Evolutionary conservation across 179 eudicot species (phyloP).

Genomic region (Amaranthus tricolor): DNA sequence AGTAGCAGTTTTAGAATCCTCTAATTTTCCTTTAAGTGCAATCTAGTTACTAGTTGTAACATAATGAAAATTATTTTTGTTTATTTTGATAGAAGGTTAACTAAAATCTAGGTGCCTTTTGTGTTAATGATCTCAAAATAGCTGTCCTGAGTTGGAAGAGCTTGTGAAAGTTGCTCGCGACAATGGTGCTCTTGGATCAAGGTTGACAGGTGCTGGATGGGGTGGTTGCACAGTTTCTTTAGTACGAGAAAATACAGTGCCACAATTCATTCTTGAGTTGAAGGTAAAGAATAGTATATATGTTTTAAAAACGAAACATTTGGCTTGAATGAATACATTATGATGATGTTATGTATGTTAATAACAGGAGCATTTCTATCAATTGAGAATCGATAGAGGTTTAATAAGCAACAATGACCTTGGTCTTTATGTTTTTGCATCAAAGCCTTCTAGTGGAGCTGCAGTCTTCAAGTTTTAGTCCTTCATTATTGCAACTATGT

Average conservation of each 20-base stretch:
- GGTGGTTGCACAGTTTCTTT: conserved; percentile 96
- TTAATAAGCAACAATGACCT: conserved; percentile 63
- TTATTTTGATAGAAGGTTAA: not conserved
- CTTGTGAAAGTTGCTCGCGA: conserved; percentile 68
- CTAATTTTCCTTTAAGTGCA: not conserved
- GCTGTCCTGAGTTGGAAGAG: conserved; percentile 96
- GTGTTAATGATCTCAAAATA: conserved; percentile 19
- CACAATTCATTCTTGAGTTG: conserved; percentile 85
- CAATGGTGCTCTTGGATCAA: conserved; percentile 95
- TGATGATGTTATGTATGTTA: not conserved
- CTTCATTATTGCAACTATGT: conserved; percentile 1
- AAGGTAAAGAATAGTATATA: conserved; percentile 38
- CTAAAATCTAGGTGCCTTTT: not conserved
- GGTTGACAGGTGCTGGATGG: conserved; percentile 99
- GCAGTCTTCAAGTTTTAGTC: conserved; percentile 69
- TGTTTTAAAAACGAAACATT: not conserved
- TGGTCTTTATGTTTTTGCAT: conserved; percentile 72
- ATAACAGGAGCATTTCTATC: conserved; percentile 83
- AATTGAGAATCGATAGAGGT: conserved; percentile 71
- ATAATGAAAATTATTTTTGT: not conserved
- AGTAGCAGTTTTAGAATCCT: too few relatives aligned
- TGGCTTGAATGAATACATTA: not conserved
- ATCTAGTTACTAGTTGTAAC: not conserved
- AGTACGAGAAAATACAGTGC: conserved; percentile 77
- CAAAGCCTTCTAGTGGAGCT: conserved; percentile 92